These are phyloP conservation scores for Termitomyces sp. DNA, from an alignment of 768 basidiomycete species.

Conservation along the genomic window DNA sequence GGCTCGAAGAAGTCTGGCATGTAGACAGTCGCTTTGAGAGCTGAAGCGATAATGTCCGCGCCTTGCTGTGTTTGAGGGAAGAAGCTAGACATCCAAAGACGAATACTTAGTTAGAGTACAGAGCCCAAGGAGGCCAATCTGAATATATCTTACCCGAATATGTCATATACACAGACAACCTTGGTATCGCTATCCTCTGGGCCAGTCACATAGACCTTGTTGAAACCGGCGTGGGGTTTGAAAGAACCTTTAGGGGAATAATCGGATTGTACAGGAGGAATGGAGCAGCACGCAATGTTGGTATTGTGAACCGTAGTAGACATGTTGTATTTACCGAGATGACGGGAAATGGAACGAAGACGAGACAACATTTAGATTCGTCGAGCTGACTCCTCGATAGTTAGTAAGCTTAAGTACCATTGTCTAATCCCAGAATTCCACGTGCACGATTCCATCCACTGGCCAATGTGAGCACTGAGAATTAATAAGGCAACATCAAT, in stretches of 20 bases:
- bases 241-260: constrained; percentile 51
- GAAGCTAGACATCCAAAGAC: constrained; percentile 32
- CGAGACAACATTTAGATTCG: constrained; percentile 25
- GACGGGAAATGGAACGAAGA: constrained; percentile 39
- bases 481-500: no score
- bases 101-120: background rate
- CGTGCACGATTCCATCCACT: no score
- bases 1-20: constrained; percentile 71
- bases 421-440: no score
- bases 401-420: no score
- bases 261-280: constrained; percentile 52
- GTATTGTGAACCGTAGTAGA: constrained; percentile 38
- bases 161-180: constrained; percentile 59
- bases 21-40: constrained; percentile 52
- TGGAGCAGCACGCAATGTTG: constrained; percentile 50
- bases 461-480: no score
- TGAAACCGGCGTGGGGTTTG: constrained; percentile 47
- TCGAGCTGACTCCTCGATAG: no score
- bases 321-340: constrained; percentile 35
- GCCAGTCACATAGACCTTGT: constrained; percentile 52
- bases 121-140: background rate
- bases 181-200: constrained; percentile 47
- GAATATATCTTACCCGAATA: constrained; percentile 48
- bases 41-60: constrained; percentile 57
- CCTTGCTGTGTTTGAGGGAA: constrained; percentile 67